These are phyloP conservation scores for Daldinia childiae DNA, from an alignment of 495 filamentous ascomycete genomes.

Conservation along the genomic window DNA sequence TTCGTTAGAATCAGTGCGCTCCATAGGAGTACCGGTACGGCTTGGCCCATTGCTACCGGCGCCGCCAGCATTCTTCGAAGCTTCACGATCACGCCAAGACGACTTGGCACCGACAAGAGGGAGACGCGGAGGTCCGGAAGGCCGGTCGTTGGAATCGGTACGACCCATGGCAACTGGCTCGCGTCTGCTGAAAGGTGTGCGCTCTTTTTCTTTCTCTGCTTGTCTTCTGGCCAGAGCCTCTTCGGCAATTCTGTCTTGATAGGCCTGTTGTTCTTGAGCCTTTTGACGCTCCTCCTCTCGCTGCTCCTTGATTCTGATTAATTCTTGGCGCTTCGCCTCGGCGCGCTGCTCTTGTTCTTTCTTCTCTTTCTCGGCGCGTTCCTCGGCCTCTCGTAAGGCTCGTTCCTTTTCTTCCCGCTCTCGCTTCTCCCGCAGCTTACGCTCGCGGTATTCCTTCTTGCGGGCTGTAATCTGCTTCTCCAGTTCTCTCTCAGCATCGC, in stretches of 20 bases:
- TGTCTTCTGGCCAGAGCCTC: constrained; percentile 63
- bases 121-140: constrained; percentile 48
- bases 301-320: constrained; percentile 80
- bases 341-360: constrained; percentile 80
- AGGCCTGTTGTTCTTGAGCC: constrained; percentile 57
- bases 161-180: constrained; percentile 48
- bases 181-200: constrained; percentile 47
- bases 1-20: constrained; percentile 65
- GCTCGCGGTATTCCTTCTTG: constrained; percentile 82
- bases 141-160: constrained; percentile 49
- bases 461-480: constrained; percentile 88
- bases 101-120: constrained; percentile 37
- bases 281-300: constrained; percentile 84
- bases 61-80: constrained; percentile 35
- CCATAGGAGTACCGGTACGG: constrained; percentile 46
- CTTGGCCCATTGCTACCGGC: constrained; percentile 42
- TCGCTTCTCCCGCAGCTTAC: constrained; percentile 74
- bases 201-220: constrained; percentile 56
- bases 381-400: constrained; percentile 80
- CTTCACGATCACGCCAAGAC: constrained; percentile 59
- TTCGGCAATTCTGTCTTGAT: constrained; percentile 62
- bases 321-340: constrained; percentile 67
- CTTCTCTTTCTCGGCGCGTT: constrained; percentile 78
- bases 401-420: constrained; percentile 86
- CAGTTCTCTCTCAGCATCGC: constrained; percentile 86